Base-by-base conservation (phyloP, 2,329 filamentous ascomycete genomes). In the Fusarium fracticaudum region DNA sequence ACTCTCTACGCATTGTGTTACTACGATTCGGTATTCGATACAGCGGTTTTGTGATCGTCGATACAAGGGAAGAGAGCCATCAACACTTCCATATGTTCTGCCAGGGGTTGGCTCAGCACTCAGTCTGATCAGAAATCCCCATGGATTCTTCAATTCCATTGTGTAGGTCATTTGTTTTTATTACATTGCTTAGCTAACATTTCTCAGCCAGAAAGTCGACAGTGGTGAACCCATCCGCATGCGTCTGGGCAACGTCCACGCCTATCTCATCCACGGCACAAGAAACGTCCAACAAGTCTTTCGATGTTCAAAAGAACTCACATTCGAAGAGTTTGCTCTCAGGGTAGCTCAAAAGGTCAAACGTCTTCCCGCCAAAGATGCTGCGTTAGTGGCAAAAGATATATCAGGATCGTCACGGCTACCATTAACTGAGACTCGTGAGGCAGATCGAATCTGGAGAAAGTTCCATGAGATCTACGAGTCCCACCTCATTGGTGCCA, bases 311-410 rank as follows among this genome's bases (percentile, higher is more conserved):
- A 73, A 69, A n/a, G 73, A 76, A 29, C 73, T 76, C 24, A 76
- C 73, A 0, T 75, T 76, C 18, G 73, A 76, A n/a, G 73, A 76
- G 38, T 76, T 76, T 43, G 73, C 73, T n/a, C 70, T 77, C 10
- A 33, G 70, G 1, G 75, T 77, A 9, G 75, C 74, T 22, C 74
- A 75, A n/a, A 76, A 76, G 20, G 75, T 77, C 20, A 77, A 76
- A 15, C 72, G 75, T 7, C 65, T 77, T 8, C 75, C 75, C 1
- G 35, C 63, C 0, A 66, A 54, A 14, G 74, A 77, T 17, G 70
- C 68, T 31, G 63, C 60, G 2, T 37, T 77, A 8, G 67, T 75
- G 12, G 66, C 70, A 22, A 74, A 72, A 29, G 75, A 77, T 35
- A 45, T 72, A 3, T 77, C 75, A 4, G 75, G 75, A 18, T 76